These are phyloP conservation scores for Pestalotiopsis sp. DNA, from an alignment of 2,329 filamentous ascomycete species.

Conservation along the genomic window DNA sequence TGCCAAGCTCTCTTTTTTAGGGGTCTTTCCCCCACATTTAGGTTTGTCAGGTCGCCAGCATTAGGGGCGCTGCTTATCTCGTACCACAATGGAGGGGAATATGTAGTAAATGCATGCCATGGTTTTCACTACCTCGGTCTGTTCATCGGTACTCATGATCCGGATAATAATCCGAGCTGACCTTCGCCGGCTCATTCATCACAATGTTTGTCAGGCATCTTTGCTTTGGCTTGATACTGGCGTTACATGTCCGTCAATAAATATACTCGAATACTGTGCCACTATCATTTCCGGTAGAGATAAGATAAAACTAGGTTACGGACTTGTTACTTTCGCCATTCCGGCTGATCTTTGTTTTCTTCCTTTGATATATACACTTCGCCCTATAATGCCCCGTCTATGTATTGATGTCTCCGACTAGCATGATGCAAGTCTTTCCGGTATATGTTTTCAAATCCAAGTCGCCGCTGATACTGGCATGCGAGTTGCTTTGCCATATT, in stretches of 20 bases:
- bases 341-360: neutral
- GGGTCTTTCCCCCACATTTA: slow-evolving; percentile 1
- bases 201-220: neutral
- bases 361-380: neutral
- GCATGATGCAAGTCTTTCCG: neutral
- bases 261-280: neutral
- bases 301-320: neutral
- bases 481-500: neutral
- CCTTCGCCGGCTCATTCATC: too few species aligned
- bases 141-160: too few species aligned
- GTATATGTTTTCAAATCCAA: neutral
- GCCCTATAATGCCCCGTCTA: neutral
- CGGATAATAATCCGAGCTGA: too few species aligned
- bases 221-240: neutral
- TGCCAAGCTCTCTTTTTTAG: neutral
- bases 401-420: neutral
- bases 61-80: neutral
- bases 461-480: neutral
- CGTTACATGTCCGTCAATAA: neutral
- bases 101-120: neutral
- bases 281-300: neutral
- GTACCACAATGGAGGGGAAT: neutral
- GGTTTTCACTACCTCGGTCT: neutral
- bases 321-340: neutral
- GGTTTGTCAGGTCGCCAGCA: neutral